Percentiles rank a stretch among this genome's conserved stretches.
Conservation (phyloP, 2,329 filamentous ascomycete species). For the Phoma herbarum region DNA sequence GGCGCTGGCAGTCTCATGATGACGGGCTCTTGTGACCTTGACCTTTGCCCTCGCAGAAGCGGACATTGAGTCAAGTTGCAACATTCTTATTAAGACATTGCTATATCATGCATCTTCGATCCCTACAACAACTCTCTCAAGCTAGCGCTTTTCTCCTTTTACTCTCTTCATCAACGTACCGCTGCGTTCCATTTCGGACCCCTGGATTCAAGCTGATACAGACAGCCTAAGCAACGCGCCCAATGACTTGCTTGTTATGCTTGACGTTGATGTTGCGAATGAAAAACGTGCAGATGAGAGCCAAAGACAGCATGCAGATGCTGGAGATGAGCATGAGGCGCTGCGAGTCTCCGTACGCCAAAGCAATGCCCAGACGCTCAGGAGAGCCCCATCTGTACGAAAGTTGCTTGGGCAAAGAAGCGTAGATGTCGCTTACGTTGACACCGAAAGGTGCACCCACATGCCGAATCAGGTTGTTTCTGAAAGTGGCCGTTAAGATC, state of each 20-base stretch:
- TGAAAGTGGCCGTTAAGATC: conserved; percentile 69
- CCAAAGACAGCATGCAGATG: conserved; percentile 32
- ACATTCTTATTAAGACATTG: background rate
- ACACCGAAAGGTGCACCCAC: conserved; percentile 52
- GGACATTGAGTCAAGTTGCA: background rate
- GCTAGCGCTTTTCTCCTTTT: background rate
- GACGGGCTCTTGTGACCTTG: too few relatives aligned
- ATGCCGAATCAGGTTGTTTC: conserved; percentile 54
- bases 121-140: background rate
- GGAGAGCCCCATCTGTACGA: conserved; percentile 60
- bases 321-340: conserved; percentile 42
- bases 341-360: conserved; percentile 42
- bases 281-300: conserved; percentile 55
- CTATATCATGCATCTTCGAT: background rate
- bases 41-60: conserved; percentile 5
- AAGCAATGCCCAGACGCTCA: conserved; percentile 52
- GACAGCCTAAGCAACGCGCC: conserved; percentile 47
- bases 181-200: background rate
- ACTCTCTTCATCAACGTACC: background rate
- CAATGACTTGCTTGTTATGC: conserved; percentile 57
- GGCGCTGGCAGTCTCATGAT: background rate
- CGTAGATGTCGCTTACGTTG: conserved; percentile 56
- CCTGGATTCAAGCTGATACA: background rate
- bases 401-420: conserved; percentile 63
- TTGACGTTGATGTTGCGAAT: conserved; percentile 57